Evolutionary conservation across 2,329 filamentous ascomycete genomes (phyloP), one percentile per base, ranked within the genome.

Genomic region (Myriangium duriaei): DNA sequence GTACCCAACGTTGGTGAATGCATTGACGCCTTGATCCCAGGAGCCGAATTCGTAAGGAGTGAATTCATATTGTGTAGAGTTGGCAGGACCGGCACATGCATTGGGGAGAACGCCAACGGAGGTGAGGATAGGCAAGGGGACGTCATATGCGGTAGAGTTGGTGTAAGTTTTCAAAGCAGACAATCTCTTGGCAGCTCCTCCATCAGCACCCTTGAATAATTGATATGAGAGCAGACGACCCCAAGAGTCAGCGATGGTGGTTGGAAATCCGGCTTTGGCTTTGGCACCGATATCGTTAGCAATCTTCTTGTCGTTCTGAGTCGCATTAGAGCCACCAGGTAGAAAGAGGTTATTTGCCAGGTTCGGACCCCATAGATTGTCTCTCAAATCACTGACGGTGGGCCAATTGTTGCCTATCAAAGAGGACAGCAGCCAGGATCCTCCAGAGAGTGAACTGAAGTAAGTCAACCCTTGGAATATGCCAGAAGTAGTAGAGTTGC

Each of bases 31-130:
- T 0, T 61, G 59, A 52, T 81, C 77, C 60, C 69, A 80, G 12
- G 67, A 69, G 44, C 78, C 78, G 44, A 79, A 72, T 53, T 81
- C 77, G 56, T 67, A 80, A 1, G 78, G 74, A 43, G 64, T 68
- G 55, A 81, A 74, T 48, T 81, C 78, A 48, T 71, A 81, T 15
- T 74, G 66, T 32, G 74, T 75, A 11, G 71, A 69, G 55, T 78
- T 77, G 13, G 43, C 18, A 1, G 41, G 46, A 3, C 57, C 59
- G 2, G 36, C 14, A 45, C 64, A 68, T 42, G 61, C 50, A 14
- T 57, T 59, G 4, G 52, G 42, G 32, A 45, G 51, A 15, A 58
- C 53, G 12, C 58, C 58, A 5, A 61, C 45, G 4, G 60, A 50
- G 1, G 62, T 65, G 26, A 68, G 62, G 40, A 68, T 61, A 4